Base-by-base conservation (phyloP, 1,284 basidiomycete species). In the Microbotryum silenes-acaulis region DNA sequence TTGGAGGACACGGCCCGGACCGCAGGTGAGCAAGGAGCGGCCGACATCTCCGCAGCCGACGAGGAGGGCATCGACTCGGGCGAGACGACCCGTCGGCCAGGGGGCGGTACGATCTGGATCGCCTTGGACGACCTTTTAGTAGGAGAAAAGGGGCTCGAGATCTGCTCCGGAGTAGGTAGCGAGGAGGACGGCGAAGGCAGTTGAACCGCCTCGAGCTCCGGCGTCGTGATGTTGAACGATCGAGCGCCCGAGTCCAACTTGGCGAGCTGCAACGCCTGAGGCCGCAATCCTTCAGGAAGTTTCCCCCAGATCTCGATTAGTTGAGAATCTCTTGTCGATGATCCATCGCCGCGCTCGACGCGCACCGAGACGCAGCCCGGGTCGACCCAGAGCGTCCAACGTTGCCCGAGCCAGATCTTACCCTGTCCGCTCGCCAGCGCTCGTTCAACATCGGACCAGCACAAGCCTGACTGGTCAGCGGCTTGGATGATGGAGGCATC, bases 321-420 rank as follows among this genome's bases (percentile, higher is more conserved):
- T 33, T 65, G 60, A 20, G 48, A 54, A 27, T 68, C 66, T 21
- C 64, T 47, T 2, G 54, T 47, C 4, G 47, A 37, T 16, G 44
- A 44, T 8, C 60, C 62, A 23, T 68, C 66, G 21, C 50, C 61
- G 8, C 62, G 61, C 21, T 69, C 66, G 49, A 71, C 51, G 6
- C 71, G 56, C 14, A 70, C 63, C 49, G 61, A 58, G 45, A 72
- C 71, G 66, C 69, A 70, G 45, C 70, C 71, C 0, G 71, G 71
- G 56, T 72, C 71, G 51, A 72, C 67, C 71, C 71, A 72, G 51
- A 72, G 53, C 18, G 70, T 72, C 70, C 70, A 72, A 14, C 65
- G 60, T n/a, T 65, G 62, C 21, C 67, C 61, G 29, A 66, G 54
- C 52, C 50, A 8, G 29, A 66, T 46, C 27, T 46, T n/a, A 47